Evolutionary conservation across 139 green algal genomes (phyloP).

Genomic region (Chlorella sp.): DNA sequence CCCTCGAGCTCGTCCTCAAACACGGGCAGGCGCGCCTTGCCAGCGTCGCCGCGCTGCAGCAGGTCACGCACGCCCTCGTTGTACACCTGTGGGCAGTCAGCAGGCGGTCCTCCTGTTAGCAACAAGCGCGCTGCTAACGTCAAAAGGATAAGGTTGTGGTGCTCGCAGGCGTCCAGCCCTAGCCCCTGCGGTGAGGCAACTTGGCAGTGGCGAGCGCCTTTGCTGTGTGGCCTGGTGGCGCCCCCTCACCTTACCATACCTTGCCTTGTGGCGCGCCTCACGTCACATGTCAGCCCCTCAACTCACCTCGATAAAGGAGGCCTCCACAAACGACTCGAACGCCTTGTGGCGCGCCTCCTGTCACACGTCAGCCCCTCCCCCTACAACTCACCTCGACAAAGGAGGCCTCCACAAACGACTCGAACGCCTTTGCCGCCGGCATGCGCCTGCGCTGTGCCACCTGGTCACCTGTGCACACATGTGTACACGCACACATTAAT

Average conservation of each 20-base stretch:
- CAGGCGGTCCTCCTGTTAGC: no score
- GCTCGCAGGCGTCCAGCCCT: no score
- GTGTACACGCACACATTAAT: no score
- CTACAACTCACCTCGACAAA: slow-evolving; percentile 48
- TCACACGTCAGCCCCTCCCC: no score
- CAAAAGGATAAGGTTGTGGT: no score
- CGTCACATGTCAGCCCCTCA: no score
- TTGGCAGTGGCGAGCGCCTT: no score
- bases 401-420: slow-evolving; percentile 55
- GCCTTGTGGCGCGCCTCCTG: neutral
- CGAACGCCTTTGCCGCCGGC: slow-evolving; percentile 44
- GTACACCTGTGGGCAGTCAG: slow-evolving; percentile 27
- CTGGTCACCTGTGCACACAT: slow-evolving; percentile 12
- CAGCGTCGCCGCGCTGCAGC: slow-evolving; percentile 24
- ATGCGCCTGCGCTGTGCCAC: slow-evolving; percentile 32
- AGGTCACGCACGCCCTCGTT: slow-evolving; percentile 48
- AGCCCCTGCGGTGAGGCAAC: no score
- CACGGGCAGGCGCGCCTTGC: slow-evolving; percentile 19
- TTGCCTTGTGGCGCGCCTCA: no score
- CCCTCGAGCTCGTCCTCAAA: slow-evolving; percentile 36
- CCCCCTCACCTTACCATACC: no score
- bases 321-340: slow-evolving; percentile 62
- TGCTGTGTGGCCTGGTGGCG: no score
- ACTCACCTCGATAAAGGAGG: slow-evolving; percentile 41
- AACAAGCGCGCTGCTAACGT: no score